Percentiles rank a stretch among this genome's conserved stretches.
phyloP scores from a whole-genome alignment of 768 basidiomycete genomes.

The Sarcodon aspratus region DNA sequence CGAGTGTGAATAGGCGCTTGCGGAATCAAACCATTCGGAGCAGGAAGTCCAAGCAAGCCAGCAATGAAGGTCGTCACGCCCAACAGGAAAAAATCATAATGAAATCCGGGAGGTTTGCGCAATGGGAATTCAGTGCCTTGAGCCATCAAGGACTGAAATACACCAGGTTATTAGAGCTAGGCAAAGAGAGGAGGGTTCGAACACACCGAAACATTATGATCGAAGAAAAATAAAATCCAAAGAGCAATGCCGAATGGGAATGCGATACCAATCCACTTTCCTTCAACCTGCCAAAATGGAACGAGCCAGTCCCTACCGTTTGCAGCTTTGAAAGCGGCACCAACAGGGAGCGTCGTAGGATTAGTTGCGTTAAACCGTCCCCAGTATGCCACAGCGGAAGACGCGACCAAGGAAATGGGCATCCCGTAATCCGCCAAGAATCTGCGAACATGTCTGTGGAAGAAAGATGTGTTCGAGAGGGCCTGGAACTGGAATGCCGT shows the following conservation, averaged over 20 bases:
- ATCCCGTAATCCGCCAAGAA: conserved; percentile 86
- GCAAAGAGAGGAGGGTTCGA: not conserved
- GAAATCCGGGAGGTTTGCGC: conserved; percentile 81
- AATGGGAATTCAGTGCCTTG: conserved; percentile 85
- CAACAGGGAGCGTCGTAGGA: conserved; percentile 57
- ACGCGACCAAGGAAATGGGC: conserved; percentile 73
- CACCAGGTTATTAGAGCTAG: too few species aligned
- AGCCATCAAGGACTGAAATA: conserved; percentile 71
- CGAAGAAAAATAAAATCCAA: conserved; percentile 91
- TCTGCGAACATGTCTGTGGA: conserved; percentile 63
- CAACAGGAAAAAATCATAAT: conserved; percentile 84
- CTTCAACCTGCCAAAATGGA: conserved; percentile 78
- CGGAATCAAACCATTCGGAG: conserved; percentile 77
- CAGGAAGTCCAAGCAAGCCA: conserved; percentile 73
- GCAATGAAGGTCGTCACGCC: conserved; percentile 86
- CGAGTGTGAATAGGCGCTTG: conserved; percentile 91
- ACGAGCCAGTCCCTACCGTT: conserved; percentile 76
- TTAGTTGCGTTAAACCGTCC: conserved; percentile 55
- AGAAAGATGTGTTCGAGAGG: conserved; percentile 49
- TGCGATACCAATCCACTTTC: conserved; percentile 83
- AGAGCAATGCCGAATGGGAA: conserved; percentile 83
- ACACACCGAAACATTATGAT: conserved; percentile 85
- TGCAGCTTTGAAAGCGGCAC: conserved; percentile 58
- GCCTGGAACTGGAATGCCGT: conserved; percentile 64
- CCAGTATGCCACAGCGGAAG: conserved; percentile 80